phyloP scores from a whole-genome alignment of 2,329 filamentous ascomycete species.

The Phialophora verrucosa region DNA sequence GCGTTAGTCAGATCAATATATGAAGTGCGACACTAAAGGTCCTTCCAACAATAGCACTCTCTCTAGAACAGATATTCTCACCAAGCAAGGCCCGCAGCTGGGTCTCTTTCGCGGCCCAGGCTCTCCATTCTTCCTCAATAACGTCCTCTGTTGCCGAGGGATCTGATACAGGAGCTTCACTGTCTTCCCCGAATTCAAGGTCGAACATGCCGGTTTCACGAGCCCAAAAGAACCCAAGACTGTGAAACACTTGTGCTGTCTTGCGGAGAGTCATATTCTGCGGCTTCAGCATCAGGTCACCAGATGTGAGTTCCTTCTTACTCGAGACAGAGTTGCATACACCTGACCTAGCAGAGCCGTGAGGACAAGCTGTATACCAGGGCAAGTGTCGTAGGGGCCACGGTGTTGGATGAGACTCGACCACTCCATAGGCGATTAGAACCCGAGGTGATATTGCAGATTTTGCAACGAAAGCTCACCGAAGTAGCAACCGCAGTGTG shows the following conservation, averaged over 20 bases:
- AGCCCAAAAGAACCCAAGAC: conserved; percentile 54
- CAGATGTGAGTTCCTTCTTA: not conserved
- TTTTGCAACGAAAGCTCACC: conserved; percentile 5
- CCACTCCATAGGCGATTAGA: conserved; percentile 42
- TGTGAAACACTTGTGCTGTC: conserved; percentile 53
- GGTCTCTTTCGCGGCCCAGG: conserved; percentile 53
- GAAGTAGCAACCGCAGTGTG: conserved; percentile 56
- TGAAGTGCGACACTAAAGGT: not conserved
- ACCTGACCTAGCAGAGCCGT: conserved; percentile 53
- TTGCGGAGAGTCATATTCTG: conserved; percentile 50
- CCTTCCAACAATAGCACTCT: not conserved
- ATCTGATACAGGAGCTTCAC: conserved; percentile 44
- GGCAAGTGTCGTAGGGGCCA: conserved; percentile 51
- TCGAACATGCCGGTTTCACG: conserved; percentile 54
- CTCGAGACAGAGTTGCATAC: conserved; percentile 52
- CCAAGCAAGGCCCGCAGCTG: conserved; percentile 49
- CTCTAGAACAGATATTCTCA: not conserved
- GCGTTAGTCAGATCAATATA: not conserved
- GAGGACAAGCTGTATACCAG: conserved; percentile 52
- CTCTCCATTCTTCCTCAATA: conserved; percentile 49
- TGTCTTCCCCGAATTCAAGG: conserved; percentile 41
- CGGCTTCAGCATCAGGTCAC: not conserved
- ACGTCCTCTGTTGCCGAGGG: conserved; percentile 42
- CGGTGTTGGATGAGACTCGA: conserved; percentile 52
- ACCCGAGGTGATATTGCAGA: not conserved